phyloP scores from a whole-genome alignment of 805 yeast genomes.

The Myxozyma nipponensis region DNA sequence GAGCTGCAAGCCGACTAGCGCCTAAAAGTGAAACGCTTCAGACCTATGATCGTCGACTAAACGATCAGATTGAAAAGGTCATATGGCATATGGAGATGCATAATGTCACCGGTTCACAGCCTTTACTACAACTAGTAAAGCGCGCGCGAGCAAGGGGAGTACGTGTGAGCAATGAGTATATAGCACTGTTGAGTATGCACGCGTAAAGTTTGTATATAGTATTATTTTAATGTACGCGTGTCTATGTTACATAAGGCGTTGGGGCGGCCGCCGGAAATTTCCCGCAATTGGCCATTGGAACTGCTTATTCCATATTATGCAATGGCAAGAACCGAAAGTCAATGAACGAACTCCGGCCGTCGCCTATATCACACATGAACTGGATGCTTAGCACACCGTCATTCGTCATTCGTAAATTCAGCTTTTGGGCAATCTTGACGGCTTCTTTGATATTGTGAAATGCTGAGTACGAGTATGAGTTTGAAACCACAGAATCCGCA shows the following conservation, averaged over 20 bases:
- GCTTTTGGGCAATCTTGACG: slow-evolving; percentile 24
- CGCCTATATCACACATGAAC: slow-evolving; percentile 30
- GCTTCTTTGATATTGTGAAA: slow-evolving; percentile 25
- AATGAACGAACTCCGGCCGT: slow-evolving; percentile 25
- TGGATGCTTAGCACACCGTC: slow-evolving; percentile 29
- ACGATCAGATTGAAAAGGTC: background rate
- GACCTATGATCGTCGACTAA: background rate
- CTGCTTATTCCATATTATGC: slow-evolving; percentile 4
- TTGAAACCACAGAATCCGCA: background rate
- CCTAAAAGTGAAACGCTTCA: background rate
- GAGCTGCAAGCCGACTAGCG: background rate
- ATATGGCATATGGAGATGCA: background rate
- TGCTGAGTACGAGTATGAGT: slow-evolving; percentile 2
- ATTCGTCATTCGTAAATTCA: slow-evolving; percentile 23
- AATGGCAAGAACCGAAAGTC: slow-evolving; percentile 29
- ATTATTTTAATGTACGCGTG: background rate
- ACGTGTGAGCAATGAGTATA: background rate
- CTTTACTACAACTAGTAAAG: background rate
- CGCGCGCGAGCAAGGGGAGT: background rate
- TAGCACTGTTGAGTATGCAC: background rate
- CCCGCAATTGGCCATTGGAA: background rate
- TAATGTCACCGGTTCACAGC: background rate
- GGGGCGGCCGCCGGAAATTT: too few species aligned
- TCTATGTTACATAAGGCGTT: too few species aligned
- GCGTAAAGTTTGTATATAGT: background rate